A percentile compares a stretch with the other conserved stretches of the same genome.
Conservation (phyloP, 345 rosid genomes). For the Corchorus olitorius region DNA sequence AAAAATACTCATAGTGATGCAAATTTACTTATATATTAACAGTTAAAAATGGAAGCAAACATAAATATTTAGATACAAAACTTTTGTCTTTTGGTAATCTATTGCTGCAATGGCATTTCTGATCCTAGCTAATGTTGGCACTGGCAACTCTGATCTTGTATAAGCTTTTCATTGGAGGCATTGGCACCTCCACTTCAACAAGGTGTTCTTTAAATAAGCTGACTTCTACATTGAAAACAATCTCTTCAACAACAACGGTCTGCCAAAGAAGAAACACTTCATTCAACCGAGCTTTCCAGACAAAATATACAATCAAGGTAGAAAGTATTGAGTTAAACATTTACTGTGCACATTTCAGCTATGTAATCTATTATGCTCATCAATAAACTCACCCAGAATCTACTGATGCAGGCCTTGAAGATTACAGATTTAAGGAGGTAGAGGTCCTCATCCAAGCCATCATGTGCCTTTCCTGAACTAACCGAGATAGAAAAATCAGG, state of each 20-base stretch:
- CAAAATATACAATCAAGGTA: not conserved
- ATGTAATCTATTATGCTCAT: conserved; percentile 16
- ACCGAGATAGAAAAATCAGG: conserved; percentile 50
- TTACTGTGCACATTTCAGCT: not conserved
- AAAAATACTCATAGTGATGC: too few relatives aligned
- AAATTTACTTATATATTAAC: too few relatives aligned
- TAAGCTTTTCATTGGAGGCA: conserved; percentile 45
- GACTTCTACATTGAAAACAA: conserved; percentile 46
- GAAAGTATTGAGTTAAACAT: not conserved
- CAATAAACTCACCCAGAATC: conserved; percentile 60
- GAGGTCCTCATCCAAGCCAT: conserved; percentile 59
- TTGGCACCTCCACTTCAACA: conserved; percentile 39
- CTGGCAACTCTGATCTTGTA: too few relatives aligned
- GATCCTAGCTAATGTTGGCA: too few relatives aligned
- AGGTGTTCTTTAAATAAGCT: conserved; percentile 46
- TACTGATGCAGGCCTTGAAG: conserved; percentile 53
- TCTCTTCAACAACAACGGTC: conserved; percentile 48
- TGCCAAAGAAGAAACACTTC: conserved; percentile 36
- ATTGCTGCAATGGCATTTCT: too few relatives aligned
- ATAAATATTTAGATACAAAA: too few relatives aligned
- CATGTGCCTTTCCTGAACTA: conserved; percentile 45
- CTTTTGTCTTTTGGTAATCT: too few relatives aligned
- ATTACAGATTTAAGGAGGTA: conserved; percentile 51
- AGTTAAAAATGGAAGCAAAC: too few relatives aligned
- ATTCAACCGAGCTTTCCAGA: conserved; percentile 7